These are phyloP conservation scores for Suhomyces sp. DNA, from an alignment of 805 yeast species.

Conservation along the genomic window DNA sequence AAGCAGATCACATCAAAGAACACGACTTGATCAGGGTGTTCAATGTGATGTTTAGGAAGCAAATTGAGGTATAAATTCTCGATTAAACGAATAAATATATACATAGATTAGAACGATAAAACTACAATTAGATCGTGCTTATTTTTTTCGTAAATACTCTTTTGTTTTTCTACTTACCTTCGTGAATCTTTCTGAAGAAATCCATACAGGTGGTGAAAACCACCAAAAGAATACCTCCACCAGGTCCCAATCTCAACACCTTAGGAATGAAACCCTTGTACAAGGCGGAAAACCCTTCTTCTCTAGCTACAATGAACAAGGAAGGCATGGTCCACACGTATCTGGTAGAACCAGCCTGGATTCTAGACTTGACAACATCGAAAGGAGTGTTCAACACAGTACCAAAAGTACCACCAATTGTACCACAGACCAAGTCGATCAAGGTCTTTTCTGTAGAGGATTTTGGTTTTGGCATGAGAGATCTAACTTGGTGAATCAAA, in stretches of 20 bases:
- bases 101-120: neutral
- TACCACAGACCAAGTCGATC: slow-evolving; percentile 88
- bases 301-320: slow-evolving; percentile 66
- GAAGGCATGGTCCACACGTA: slow-evolving; percentile 93
- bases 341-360: slow-evolving; percentile 86
- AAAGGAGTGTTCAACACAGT: slow-evolving; percentile 95
- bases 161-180: slow-evolving; percentile 8
- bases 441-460: slow-evolving; percentile 69
- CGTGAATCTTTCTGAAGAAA: slow-evolving; percentile 67
- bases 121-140: neutral
- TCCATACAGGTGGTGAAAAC: slow-evolving; percentile 96
- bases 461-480: slow-evolving; percentile 73
- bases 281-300: slow-evolving; percentile 89
- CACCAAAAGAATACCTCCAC: slow-evolving; percentile 96
- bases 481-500: slow-evolving; percentile 81
- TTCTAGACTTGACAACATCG: slow-evolving; percentile 95
- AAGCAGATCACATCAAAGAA: neutral
- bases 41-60: slow-evolving; percentile 1
- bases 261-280: slow-evolving; percentile 97
- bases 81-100: too few species aligned
- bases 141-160: neutral
- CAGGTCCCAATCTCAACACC: slow-evolving; percentile 96
- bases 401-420: slow-evolving; percentile 96
- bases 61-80: neutral
- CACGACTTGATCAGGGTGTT: slow-evolving; percentile 1